These are phyloP conservation scores for Lasiodiplodia sp. DNA, from an alignment of 2,329 filamentous ascomycete species.

Conservation along the genomic window DNA sequence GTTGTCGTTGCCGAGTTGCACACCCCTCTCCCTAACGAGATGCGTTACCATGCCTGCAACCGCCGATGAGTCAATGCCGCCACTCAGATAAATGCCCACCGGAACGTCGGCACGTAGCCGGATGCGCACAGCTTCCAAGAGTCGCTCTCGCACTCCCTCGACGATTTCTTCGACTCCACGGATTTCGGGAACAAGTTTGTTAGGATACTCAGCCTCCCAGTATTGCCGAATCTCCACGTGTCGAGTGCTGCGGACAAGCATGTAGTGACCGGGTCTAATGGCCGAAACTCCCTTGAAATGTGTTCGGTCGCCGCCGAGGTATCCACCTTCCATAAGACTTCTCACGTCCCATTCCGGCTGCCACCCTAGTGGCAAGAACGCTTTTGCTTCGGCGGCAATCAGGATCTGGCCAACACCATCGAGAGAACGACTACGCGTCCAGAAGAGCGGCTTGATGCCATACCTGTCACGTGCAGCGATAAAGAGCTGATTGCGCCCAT, in stretches of 20 bases:
- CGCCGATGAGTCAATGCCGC: constrained; percentile 65
- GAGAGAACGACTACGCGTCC: constrained; percentile 44
- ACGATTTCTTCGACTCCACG: constrained; percentile 60
- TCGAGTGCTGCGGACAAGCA: constrained; percentile 15
- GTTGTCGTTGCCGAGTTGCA: constrained; percentile 54
- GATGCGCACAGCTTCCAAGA: constrained; percentile 60
- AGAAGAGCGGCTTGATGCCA: constrained; percentile 65
- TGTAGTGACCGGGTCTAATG: constrained; percentile 38
- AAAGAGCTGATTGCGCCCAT: constrained; percentile 49
- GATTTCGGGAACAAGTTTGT: constrained; percentile 54
- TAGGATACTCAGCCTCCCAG: constrained; percentile 61
- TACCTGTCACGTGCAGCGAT: constrained; percentile 62
- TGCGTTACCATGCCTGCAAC: constrained; percentile 64
- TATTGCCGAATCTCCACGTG: constrained; percentile 52
- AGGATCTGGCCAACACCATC: constrained; percentile 48
- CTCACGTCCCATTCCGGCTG: constrained; percentile 61
- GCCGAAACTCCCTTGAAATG: constrained; percentile 59
- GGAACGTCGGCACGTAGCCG: constrained; percentile 65
- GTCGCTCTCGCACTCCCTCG: constrained; percentile 54
- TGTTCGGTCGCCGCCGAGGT: constrained; percentile 55
- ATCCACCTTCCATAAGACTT: constrained; percentile 53
- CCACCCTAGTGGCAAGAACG: constrained; percentile 60
- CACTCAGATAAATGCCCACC: constrained; percentile 63
- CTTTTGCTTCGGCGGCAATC: constrained; percentile 63
- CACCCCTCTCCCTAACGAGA: constrained; percentile 56